A percentile compares a stretch with the other conserved stretches of the same genome.
These are phyloP conservation scores for Stramenopiles sp. DNA, from an alignment of 352 stramenopile species.

Conservation along the genomic window DNA sequence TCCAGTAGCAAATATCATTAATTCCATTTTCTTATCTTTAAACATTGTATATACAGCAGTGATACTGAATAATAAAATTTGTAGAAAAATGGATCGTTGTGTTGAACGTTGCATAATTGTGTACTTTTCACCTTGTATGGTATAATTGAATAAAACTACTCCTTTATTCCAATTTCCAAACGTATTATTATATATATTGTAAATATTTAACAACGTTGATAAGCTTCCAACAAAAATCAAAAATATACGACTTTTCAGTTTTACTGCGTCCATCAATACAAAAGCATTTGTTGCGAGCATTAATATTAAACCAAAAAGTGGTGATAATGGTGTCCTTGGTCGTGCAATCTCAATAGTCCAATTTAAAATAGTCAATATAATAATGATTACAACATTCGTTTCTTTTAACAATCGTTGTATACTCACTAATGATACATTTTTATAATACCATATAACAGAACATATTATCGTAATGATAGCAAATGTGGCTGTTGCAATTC, in stretches of 20 bases:
- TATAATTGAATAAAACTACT: neutral
- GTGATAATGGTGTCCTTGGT: neutral
- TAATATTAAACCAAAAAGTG: neutral
- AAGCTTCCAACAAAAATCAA: neutral
- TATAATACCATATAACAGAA: neutral
- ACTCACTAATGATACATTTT: neutral
- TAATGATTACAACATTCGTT: neutral
- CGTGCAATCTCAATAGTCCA: neutral
- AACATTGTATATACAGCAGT: constrained; percentile 6
- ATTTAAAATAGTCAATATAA: neutral
- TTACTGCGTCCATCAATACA: neutral
- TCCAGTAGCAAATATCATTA: constrained; percentile 1
- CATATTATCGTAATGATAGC: neutral
- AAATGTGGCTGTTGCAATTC: neutral
- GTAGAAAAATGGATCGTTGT: constrained; percentile 6
- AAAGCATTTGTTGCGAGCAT: neutral
- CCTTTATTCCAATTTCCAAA: neutral
- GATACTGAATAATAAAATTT: constrained; percentile 9
- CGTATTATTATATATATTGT: neutral
- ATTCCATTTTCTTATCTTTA: constrained; percentile 7
- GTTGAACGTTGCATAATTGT: neutral
- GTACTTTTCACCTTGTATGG: neutral
- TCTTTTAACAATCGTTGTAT: neutral
- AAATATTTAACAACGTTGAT: neutral
- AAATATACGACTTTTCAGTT: neutral